A percentile compares a stretch with the other conserved stretches of the same genome.
These are phyloP conservation scores for Annona squamosa DNA, from an alignment of 164 flowering plant genomes.

Conservation along the genomic window DNA sequence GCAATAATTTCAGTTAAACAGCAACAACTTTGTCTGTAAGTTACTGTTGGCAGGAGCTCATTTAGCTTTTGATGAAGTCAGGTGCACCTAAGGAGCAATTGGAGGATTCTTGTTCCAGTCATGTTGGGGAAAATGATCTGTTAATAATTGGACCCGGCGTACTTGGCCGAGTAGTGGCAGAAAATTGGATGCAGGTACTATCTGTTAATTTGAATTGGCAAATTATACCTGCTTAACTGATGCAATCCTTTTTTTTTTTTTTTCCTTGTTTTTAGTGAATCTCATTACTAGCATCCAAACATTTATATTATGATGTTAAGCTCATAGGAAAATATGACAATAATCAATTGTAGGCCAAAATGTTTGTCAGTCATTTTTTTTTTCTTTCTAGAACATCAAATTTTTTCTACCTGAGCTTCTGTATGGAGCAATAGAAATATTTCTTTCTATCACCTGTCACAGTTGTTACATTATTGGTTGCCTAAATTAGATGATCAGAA, in stretches of 20 bases:
- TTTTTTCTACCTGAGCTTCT: too few relatives aligned
- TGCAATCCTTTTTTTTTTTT: neutral
- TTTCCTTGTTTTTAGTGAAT: neutral
- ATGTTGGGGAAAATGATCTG: constrained; percentile 50
- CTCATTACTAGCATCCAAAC: neutral
- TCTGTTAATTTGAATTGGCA: neutral
- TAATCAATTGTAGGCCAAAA: too few relatives aligned
- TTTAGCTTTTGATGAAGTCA: constrained; percentile 13
- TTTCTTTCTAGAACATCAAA: too few relatives aligned
- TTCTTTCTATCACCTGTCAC: too few relatives aligned
- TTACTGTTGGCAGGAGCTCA: neutral
- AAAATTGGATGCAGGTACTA: constrained; percentile 73
- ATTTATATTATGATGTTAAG: too few relatives aligned
- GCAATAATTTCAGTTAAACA: neutral
- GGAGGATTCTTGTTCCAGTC: constrained; percentile 29
- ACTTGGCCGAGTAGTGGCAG: constrained; percentile 78
- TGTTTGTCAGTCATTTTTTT: too few relatives aligned
- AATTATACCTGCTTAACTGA: neutral
- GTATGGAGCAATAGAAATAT: too few relatives aligned
- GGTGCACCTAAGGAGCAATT: constrained; percentile 27
- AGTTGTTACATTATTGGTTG: too few relatives aligned
- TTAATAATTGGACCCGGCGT: constrained; percentile 90
- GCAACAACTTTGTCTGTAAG: neutral
- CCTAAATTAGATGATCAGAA: too few relatives aligned
- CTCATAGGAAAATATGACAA: too few relatives aligned